Conservation (phyloP, 164 flowering plant genomes). For the Vitis amurensis region DNA sequence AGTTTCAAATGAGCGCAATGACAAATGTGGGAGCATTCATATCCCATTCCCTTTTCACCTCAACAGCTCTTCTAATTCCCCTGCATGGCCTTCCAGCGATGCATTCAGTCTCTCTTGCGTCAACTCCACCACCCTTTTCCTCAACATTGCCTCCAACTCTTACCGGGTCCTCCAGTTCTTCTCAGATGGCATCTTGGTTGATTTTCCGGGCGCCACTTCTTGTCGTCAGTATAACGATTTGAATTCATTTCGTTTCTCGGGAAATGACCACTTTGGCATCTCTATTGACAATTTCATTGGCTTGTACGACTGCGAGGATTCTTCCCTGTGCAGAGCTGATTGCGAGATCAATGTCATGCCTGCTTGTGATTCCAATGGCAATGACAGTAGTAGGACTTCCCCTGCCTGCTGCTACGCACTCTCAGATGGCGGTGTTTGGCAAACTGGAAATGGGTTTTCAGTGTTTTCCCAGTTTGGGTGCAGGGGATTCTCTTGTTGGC, state of each 20-base stretch:
- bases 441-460: conserved; percentile 47
- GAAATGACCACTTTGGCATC: conserved; percentile 45
- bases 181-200: conserved; percentile 58
- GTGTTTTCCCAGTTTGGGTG: conserved; percentile 63
- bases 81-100: background rate
- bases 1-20: conserved; percentile 31
- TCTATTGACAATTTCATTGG: conserved; percentile 63
- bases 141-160: conserved; percentile 31
- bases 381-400: background rate
- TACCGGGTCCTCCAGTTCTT: conserved; percentile 51
- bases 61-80: conserved; percentile 26
- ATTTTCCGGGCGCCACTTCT: conserved; percentile 34
- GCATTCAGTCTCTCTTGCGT: conserved; percentile 58
- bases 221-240: conserved; percentile 60
- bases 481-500: conserved; percentile 77
- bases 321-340: conserved; percentile 59
- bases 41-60: conserved; percentile 68
- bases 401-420: conserved; percentile 72
- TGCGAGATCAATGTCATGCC: conserved; percentile 43
- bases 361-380: conserved; percentile 40
- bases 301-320: conserved; percentile 73
- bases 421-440: conserved; percentile 56
- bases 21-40: conserved; percentile 46
- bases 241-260: conserved; percentile 39
- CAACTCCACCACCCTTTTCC: conserved; percentile 49